Evolutionary conservation across 495 filamentous ascomycete genomes (phyloP), one percentile per base, ranked within the genome.

Genomic region (Lasiosphaeriaceae sp.): DNA sequence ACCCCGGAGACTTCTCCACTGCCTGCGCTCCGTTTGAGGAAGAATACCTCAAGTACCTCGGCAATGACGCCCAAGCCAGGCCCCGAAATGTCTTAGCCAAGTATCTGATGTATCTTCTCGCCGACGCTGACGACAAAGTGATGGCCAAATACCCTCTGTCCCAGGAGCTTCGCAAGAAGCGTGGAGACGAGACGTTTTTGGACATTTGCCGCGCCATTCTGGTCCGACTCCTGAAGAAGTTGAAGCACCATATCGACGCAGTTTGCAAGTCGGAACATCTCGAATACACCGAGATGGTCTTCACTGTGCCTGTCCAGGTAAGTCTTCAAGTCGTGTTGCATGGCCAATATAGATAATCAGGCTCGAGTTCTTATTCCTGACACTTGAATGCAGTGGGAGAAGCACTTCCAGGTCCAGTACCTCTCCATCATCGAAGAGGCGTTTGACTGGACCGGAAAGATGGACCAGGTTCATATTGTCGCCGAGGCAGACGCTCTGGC

Each of bases 81-180:
- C 54, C 54, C 21, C 26, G 45, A 21, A 35, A 56, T 7, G 14
- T 56, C 16, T 56, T 44, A 1, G 45, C 54, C 44, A 56, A 56
- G 20, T 56, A 56, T 17, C 14, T 56, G 19, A 56, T 56, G 54
- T 56, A 56, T 24, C 31, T 56, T 7, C 54, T 56, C 44, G 45
- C 54, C 44, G 23, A 56, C 11, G 24, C 24, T 14, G 29, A 50
- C 17, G 54, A 56, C 44, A 11, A 11, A 8, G 45, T 41, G 16
- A 37, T 56, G 54, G 44, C 23, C 8, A 11, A 50, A 48, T 49
- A 56, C 20, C 54, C 54, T 19, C 45, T 56, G 11, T 39, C 54
- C 9, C 2, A 14, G 14, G 54, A 49, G 21, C 45, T 56, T 16
- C 20, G 46, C 12, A 9, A 47, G 11, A 22, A n/a, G 26, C 31